Evolutionary conservation across 1,284 basidiomycete genomes (phyloP), one percentile per base, ranked within the genome.

Genomic region (Agaricales sp.): DNA sequence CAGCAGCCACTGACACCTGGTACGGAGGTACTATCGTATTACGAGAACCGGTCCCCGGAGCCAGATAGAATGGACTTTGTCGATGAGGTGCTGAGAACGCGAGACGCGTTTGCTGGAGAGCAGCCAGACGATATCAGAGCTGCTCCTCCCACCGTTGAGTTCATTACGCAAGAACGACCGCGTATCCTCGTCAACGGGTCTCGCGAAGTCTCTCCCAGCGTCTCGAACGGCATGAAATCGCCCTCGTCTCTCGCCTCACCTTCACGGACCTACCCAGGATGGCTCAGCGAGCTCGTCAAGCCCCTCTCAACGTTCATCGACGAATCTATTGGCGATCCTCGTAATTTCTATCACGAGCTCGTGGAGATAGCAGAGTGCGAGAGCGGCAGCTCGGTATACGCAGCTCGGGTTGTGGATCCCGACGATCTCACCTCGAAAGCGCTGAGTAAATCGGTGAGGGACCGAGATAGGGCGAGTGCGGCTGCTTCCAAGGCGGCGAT

Each of bases 311-410:
- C 44, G 8, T 26, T 14, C 14, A 22, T 45, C 22, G 44, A 45
- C 13, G 44, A 45, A 24, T 45, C 21, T 8, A 45, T 45, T 8
- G 44, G 24, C 20, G 44, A 45, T 24, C 21, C 44, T 6, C 20
- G 18, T 6, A 8, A 45, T 4, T 45, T 23, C 21, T 45, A 45
- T 18, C 20, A 22, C 6, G 44, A 45, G 18, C 21, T 45, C 13
- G 24, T 26, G 44, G 44, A 45, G 21, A 45, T 45, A 8, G 44
- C 44, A 14, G 44, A 45, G 21, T 22, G 44, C 22, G 44, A 45
- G 44, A 45, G 44, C 23, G 44, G 44, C 24, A 16, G n/a, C 8
- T 45, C 24, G 6, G 22, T 45, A 4, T 45, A 26, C 21, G 20
- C 44, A 6, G 44, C 44, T 4, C 6, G 39, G 12, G 44, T 45